Evolutionary conservation across 805 yeast species (phyloP), one percentile per base, ranked within the genome.

Genomic region (Wilhelminamyces savonicus): DNA sequence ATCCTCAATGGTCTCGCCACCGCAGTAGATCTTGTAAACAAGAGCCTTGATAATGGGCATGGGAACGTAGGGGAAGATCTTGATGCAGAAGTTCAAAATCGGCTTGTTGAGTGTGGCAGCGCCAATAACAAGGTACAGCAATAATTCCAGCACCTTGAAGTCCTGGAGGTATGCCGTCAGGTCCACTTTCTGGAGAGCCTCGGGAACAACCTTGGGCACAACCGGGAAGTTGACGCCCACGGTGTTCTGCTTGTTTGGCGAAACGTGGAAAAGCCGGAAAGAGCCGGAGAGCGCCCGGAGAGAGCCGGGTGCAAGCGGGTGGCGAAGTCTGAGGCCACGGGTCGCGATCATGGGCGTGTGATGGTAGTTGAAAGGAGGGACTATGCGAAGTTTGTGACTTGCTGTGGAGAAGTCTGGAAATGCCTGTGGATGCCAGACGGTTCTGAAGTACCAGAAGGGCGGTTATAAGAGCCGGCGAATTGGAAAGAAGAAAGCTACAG

Each of bases 11-110:
- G 72, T 75, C 45, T 83, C 90, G 34, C 97, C 97, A 23, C 97
- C 97, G 52, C 94, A 82, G 60, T 90, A 88, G 37, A 84, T 69
- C 36, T 81, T 81, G 53, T 83, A 87, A 12, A 88, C 84, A 39
- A 86, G 66, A 23, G 74, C 57, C 56, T 78, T 83, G 39, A 88
- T 70, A 24, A 86, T 30, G 37, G 74, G 66, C 41, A 81, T 63
- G 13, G 97, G 97, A 7, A 80, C 72, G 40, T 69, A 75, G 3
- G 94, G 94, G 59, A 82, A 83, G 5, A 72, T 24, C 41, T 71
- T 76, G 44, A 81, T 78, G 28, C 77, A 79, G 6, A 72, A 33
- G 36, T 79, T 64, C 39, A 83, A 63, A 20, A 78, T 66, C 21
- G 78, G 69, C 44, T 76, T 78, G 52, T 76, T 76, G 20, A 78